Evolutionary conservation across 257 asterid species (phyloP), one percentile per base, ranked within the genome.

Genomic region (Hygrophila difformis): DNA sequence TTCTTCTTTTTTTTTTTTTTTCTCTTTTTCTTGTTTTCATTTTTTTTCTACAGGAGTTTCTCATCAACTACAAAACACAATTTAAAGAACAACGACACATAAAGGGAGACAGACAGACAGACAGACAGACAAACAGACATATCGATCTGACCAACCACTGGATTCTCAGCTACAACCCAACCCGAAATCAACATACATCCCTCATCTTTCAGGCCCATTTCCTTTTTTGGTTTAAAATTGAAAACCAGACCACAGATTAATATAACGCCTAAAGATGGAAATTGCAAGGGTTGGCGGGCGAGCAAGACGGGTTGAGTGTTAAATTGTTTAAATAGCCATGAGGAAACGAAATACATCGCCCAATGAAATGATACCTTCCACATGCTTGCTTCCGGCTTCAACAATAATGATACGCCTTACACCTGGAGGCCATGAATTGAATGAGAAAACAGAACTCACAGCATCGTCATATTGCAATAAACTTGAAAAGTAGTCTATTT

Each of bases 311-410:
- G n/a, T n/a, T n/a, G n/a, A n/a, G n/a, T n/a, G n/a, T n/a, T 26
- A 3, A 8, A 5, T 33, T 33, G 62, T 40, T 56, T 29, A 64
- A 53, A 72, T 69, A 55, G 49, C 84, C 87, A 66, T 73, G 52
- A 89, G 72, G 65, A 89, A 89, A 69, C 72, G 80, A 71, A 89
- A 79, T 39, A 80, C 69, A 37, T 89, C 98, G 18, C 78, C 61
- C 40, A 89, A 39, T 4, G 98, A 73, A 40, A 89, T 49, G 39
- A 89, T 82, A 19, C 98, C 98, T 68, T 77, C 91, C 21, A 89
- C 87, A 0, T 83, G 96, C 58, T 89, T 89, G 76, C 93, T 89
- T 66, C 98, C 98, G 46, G 98, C 98, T 70, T 89, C 96, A 56
- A 89, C 93, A 1, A 89, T 63, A 8, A 89, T 54, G 14, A 89